Base-by-base conservation (phyloP, 345 rosid genomes). In the Brassica incana region DNA sequence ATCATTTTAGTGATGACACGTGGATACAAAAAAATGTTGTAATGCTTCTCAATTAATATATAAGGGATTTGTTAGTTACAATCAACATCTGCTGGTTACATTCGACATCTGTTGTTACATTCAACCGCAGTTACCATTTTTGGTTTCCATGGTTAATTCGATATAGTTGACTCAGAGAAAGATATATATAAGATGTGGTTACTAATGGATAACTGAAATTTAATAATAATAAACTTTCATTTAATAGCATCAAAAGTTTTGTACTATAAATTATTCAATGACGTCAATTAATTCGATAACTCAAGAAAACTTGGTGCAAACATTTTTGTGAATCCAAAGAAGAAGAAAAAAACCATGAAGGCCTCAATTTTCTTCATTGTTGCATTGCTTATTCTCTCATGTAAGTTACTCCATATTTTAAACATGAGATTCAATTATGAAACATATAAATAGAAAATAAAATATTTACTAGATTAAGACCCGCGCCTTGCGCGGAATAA, bases 331-430 rank as follows among this genome's bases (percentile, higher is more conserved):
- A 78, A 78, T 36, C 60, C 60, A 54, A 78, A 71, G 25, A 15
- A 27, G 20, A 4, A 43, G 40, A 66, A 36, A 4, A 73, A 60
- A 15, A 27, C 30, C 43, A 74, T 79, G 82, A 79, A 74, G 33
- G 2, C 56, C 54, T 73, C 82, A 69, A 0, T 18, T 18, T 50
- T 67, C 65, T 60, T 79, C 71, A 25, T 62, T 38, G 66, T 3
- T 74, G 75, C 27, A n/a, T 61, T 79, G 78, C 71, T 74, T 25
- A 40, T 74, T 25, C 18, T 62, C 64, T 74, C 78, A 33, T 74
- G 82, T 79, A 74, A 73, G 82, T 60, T 38, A 38, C 3, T 40
- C 12, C 48, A 40, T 43, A 40, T n/a, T 14, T 52, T 52, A 14
- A 48, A 12, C 50, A 43, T 5, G 18, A 48, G 27, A 20, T 54